phyloP scores from a whole-genome alignment of 352 stramenopile species.

The Globisporangium barbulae region DNA sequence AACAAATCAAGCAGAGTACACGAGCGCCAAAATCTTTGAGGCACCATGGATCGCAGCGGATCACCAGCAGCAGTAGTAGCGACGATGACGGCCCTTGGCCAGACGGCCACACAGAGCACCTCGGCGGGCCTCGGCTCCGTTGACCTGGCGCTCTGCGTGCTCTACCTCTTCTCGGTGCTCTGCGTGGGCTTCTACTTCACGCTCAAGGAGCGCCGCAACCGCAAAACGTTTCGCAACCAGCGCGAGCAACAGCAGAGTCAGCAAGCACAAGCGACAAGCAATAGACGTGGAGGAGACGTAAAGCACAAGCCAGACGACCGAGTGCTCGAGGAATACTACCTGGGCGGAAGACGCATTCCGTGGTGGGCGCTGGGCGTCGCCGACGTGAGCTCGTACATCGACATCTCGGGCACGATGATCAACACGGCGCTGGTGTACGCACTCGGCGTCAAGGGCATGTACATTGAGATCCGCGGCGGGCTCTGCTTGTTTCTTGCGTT shows the following conservation, averaged over 20 bases:
- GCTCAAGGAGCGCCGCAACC: conserved; percentile 43
- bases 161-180: conserved; percentile 63
- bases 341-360: conserved; percentile 58
- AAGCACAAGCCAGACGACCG: conserved; percentile 24
- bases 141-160: conserved; percentile 49
- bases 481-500: conserved; percentile 79
- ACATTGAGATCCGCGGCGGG: conserved; percentile 77
- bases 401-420: conserved; percentile 85
- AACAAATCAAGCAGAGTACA: no score
- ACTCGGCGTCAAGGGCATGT: conserved; percentile 80
- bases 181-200: conserved; percentile 70
- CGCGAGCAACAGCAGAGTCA: conserved; percentile 19
- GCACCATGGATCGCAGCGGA: background rate
- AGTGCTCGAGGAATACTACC: conserved; percentile 72
- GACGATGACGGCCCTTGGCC: background rate
- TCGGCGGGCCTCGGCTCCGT: conserved; percentile 28
- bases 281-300: background rate
- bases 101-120: background rate
- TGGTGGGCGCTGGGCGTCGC: conserved; percentile 74
- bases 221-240: conserved; percentile 28
- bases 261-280: conserved; percentile 10
- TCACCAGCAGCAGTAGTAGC: background rate
- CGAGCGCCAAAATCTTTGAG: background rate
- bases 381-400: conserved; percentile 83
- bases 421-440: conserved; percentile 81